A percentile compares a stretch with the other conserved stretches of the same genome.
These are phyloP conservation scores for Escovopsis sp. DNA, from an alignment of 2,329 filamentous ascomycete species.

Conservation along the genomic window DNA sequence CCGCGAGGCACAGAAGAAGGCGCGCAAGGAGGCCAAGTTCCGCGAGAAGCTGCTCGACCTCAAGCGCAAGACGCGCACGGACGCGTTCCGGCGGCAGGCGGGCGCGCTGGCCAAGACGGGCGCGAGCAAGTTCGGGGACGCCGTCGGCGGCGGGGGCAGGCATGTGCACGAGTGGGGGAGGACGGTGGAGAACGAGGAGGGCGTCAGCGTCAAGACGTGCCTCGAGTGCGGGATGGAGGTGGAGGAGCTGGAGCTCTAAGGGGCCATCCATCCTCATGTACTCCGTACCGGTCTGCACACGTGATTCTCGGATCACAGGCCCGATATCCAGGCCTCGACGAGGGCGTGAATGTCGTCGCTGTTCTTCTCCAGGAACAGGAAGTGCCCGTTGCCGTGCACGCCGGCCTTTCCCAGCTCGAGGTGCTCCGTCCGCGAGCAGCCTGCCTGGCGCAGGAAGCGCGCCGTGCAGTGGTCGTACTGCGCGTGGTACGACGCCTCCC, in stretches of 20 bases:
- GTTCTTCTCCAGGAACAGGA: conserved; percentile 35
- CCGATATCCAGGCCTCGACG: conserved; percentile 12
- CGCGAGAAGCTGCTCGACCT: conserved; percentile 75
- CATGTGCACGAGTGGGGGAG: conserved; percentile 85
- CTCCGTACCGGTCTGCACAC: background rate
- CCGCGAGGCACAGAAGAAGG: conserved; percentile 66
- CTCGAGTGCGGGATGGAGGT: conserved; percentile 64
- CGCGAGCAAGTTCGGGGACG: conserved; percentile 59
- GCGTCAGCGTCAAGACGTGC: conserved; percentile 70
- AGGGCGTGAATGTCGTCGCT: conserved; percentile 22
- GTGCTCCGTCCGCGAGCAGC: conserved; percentile 18
- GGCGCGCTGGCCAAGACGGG: conserved; percentile 39
- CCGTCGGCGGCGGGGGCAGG: conserved; percentile 48
- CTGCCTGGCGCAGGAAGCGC: conserved; percentile 28
- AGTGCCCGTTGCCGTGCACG: conserved; percentile 30
- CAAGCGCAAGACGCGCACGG: conserved; percentile 85
- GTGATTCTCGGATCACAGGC: background rate
- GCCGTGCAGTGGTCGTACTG: conserved; percentile 30
- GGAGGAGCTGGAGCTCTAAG: conserved; percentile 54
- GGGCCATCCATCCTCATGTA: background rate
- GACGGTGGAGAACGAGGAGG: conserved; percentile 52
- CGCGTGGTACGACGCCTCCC: conserved; percentile 29
- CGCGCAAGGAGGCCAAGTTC: conserved; percentile 80
- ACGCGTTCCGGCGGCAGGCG: conserved; percentile 66
- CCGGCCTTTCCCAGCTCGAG: conserved; percentile 23